These are phyloP conservation scores for Termitomyces sp. DNA, from an alignment of 768 basidiomycete genomes.

Conservation along the genomic window DNA sequence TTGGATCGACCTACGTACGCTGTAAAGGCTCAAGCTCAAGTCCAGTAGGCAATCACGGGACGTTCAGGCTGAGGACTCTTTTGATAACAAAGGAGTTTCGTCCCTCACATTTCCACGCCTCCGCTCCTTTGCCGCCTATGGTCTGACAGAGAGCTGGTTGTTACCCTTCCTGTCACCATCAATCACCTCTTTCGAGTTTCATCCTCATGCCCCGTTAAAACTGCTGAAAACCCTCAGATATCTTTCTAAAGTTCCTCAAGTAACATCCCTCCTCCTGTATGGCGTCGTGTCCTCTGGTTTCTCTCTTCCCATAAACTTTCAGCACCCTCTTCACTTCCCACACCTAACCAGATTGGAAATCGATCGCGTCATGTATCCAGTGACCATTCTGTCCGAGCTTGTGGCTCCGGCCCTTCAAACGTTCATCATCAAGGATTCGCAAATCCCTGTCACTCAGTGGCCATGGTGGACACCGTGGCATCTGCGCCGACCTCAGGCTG, in stretches of 20 bases:
- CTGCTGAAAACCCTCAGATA: conserved; percentile 12
- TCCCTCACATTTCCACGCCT: conserved; percentile 15
- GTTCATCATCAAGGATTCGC: conserved; percentile 20
- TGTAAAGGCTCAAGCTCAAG: conserved; percentile 23
- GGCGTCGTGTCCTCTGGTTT: conserved; percentile 8
- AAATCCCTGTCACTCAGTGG: background rate
- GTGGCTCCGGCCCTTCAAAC: conserved; percentile 24
- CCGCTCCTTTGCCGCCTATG: conserved; percentile 20
- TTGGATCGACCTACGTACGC: conserved; percentile 19
- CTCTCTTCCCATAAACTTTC: background rate
- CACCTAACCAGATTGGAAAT: conserved; percentile 23
- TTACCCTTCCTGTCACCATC: conserved; percentile 24
- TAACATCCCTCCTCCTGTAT: conserved; percentile 20
- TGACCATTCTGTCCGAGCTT: conserved; percentile 22
- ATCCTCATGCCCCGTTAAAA: background rate
- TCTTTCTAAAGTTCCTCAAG: conserved; percentile 18
- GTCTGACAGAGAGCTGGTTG: conserved; percentile 20
- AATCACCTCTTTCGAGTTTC: conserved; percentile 23
- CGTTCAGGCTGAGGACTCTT: conserved; percentile 15
- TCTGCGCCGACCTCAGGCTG: background rate
- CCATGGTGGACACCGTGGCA: background rate
- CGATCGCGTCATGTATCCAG: conserved; percentile 11
- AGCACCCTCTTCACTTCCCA: conserved; percentile 12
- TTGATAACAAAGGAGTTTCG: background rate
- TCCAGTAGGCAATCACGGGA: background rate